A percentile compares a stretch with the other conserved stretches of the same genome.
These are phyloP conservation scores for Alternaria solani DNA, from an alignment of 2,329 filamentous ascomycete species.

Conservation along the genomic window DNA sequence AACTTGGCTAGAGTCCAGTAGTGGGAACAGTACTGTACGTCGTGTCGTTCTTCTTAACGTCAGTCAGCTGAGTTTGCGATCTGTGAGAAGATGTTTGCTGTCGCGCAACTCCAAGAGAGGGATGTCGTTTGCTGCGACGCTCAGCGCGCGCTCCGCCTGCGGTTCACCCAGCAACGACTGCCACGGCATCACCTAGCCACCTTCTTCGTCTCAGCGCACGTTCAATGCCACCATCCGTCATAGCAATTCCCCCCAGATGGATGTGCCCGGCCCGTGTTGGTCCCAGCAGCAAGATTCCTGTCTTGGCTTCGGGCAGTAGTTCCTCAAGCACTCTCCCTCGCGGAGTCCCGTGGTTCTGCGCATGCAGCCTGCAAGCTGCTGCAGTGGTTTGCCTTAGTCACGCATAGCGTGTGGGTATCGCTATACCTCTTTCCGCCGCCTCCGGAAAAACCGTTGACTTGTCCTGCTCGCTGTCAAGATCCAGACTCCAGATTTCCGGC, in stretches of 20 bases:
- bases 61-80: slow-evolving; percentile 8
- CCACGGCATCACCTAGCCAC: slow-evolving; percentile 2
- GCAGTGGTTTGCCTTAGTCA: slow-evolving; percentile 9
- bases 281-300: neutral
- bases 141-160: slow-evolving; percentile 8
- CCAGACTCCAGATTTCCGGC: slow-evolving; percentile 1
- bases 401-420: neutral
- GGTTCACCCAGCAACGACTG: slow-evolving; percentile 27
- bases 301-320: neutral
- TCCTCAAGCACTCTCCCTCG: neutral
- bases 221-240: slow-evolving; percentile 13
- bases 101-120: slow-evolving; percentile 2
- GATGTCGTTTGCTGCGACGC: neutral
- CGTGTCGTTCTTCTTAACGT: slow-evolving; percentile 8
- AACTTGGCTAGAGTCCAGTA: slow-evolving; percentile 7
- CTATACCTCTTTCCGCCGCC: slow-evolving; percentile 3
- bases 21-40: slow-evolving; percentile 1
- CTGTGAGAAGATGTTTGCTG: slow-evolving; percentile 12
- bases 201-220: slow-evolving; percentile 11
- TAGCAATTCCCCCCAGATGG: slow-evolving; percentile 1
- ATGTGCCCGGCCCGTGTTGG: neutral
- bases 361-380: slow-evolving; percentile 1
- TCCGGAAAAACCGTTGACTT: slow-evolving; percentile 2
- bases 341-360: neutral
- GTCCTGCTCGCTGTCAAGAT: neutral